Base-by-base conservation (phyloP, 805 yeast genomes). In the Ogataea corticis region DNA sequence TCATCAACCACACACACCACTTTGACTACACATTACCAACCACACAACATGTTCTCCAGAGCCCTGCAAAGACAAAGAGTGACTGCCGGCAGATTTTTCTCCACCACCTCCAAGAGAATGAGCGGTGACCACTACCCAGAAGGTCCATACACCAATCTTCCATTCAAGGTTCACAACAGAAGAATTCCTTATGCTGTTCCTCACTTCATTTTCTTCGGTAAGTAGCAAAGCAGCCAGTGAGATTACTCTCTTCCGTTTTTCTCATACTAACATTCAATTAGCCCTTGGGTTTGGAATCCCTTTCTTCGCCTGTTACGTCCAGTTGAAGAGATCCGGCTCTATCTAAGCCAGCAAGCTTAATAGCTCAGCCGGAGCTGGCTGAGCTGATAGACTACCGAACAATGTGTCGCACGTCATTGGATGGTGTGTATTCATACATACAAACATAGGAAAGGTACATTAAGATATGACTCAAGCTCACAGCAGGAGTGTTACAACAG, bases 161-260 rank as follows among this genome's bases (percentile, higher is more conserved):
- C 99, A 56, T 94, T 92, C 82, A 82, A 82, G 78, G 96, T 92
- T 53, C 90, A 89, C 79, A 77, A 83, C 80, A 90, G 96, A 79
- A 86, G 82, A 75, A 78, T 92, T 55, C 98, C 97, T 57, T 90
- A 79, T 68, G 87, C 83, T 56, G 73, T 89, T 42, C 77, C 85
- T 56, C 96, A 85, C 76, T 85, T 87, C 77, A 81, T 90, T 43
- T 85, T 82, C 73, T 85, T 84, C 73, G 80, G 85, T 66, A 66
- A 44, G 73, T 67, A 16, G n/a, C n/a, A n/a, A n/a, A n/a, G n/a
- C n/a, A n/a, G n/a, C n/a, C n/a, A n/a, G n/a, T n/a, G n/a, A n/a
- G n/a, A n/a, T n/a, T n/a, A n/a, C n/a, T n/a, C n/a, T 4, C 6
- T 14, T 32, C 30, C 19, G 33, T 15, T 31, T 16, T 4, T 21